A percentile compares a stretch with the other conserved stretches of the same genome.
Conservation (phyloP, 768 basidiomycete genomes). For the Podaxis pistillaris region DNA sequence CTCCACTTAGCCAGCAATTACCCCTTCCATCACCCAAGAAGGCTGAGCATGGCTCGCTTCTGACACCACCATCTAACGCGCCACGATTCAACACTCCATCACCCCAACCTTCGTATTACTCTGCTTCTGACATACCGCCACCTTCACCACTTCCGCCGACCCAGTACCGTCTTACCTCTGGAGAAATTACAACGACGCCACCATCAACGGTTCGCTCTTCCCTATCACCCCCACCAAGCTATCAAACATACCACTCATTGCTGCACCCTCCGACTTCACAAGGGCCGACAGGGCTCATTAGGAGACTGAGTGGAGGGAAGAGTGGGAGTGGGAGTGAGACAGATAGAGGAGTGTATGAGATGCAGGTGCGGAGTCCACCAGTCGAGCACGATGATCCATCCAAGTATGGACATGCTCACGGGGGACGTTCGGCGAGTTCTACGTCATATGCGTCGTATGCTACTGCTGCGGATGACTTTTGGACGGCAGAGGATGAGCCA, state of each 20-base stretch:
- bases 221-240: slow-evolving; percentile 3
- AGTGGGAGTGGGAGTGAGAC: not conserved
- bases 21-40: slow-evolving; percentile 11
- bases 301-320: slow-evolving; percentile 15
- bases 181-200: slow-evolving; percentile 44
- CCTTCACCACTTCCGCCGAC: slow-evolving; percentile 61
- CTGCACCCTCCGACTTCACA: not conserved
- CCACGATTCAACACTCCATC: slow-evolving; percentile 27
- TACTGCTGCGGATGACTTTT: slow-evolving; percentile 45
- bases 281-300: slow-evolving; percentile 11
- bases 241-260: slow-evolving; percentile 2
- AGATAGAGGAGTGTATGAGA: slow-evolving; percentile 34
- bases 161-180: slow-evolving; percentile 42
- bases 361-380: slow-evolving; percentile 33
- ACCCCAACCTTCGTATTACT: slow-evolving; percentile 64
- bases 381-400: not conserved
- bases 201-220: slow-evolving; percentile 19
- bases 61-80: slow-evolving; percentile 26
- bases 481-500: slow-evolving; percentile 25
- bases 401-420: slow-evolving; percentile 17
- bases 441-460: slow-evolving; percentile 38
- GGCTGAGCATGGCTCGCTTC: slow-evolving; percentile 20
- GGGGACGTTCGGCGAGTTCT: slow-evolving; percentile 35
- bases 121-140: slow-evolving; percentile 60
- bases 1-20: slow-evolving; percentile 27